Percentiles rank a stretch among this genome's conserved stretches.
These are phyloP conservation scores for Candida anglica DNA, from an alignment of 805 yeast genomes.

Conservation along the genomic window DNA sequence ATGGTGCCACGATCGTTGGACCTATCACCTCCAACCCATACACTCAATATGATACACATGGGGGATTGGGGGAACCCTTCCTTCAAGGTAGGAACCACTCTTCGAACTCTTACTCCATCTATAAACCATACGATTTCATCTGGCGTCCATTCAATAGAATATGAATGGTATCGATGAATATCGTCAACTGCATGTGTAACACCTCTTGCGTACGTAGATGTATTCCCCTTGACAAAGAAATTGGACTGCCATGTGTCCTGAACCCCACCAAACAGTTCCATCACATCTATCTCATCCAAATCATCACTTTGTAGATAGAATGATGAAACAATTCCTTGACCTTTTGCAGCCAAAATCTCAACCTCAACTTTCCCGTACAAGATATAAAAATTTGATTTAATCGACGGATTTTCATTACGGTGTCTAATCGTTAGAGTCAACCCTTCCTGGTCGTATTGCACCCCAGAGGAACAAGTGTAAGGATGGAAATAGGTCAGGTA, in stretches of 20 bases:
- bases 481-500: constrained; percentile 5
- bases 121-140: constrained; percentile 24
- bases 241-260: constrained; percentile 28
- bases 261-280: constrained; percentile 37
- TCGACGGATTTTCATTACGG: constrained; percentile 29
- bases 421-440: constrained; percentile 11
- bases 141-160: constrained; percentile 36
- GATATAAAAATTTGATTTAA: constrained; percentile 25
- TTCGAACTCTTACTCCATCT: constrained; percentile 24
- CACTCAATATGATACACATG: constrained; percentile 29
- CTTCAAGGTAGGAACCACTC: constrained; percentile 10
- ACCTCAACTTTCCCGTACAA: constrained; percentile 35
- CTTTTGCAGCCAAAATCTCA: constrained; percentile 27
- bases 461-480: constrained; percentile 6
- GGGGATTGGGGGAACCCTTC: constrained; percentile 36
- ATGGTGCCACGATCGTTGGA: constrained; percentile 31
- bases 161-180: constrained; percentile 23
- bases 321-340: constrained; percentile 34
- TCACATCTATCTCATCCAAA: constrained; percentile 39
- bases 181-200: constrained; percentile 22
- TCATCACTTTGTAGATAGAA: constrained; percentile 41
- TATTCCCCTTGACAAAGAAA: constrained; percentile 38
- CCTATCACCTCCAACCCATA: constrained; percentile 42
- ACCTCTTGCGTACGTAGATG: constrained; percentile 31
- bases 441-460: constrained; percentile 9